Conservation (phyloP, 345 rosid genomes). For the Clausena lansium region DNA sequence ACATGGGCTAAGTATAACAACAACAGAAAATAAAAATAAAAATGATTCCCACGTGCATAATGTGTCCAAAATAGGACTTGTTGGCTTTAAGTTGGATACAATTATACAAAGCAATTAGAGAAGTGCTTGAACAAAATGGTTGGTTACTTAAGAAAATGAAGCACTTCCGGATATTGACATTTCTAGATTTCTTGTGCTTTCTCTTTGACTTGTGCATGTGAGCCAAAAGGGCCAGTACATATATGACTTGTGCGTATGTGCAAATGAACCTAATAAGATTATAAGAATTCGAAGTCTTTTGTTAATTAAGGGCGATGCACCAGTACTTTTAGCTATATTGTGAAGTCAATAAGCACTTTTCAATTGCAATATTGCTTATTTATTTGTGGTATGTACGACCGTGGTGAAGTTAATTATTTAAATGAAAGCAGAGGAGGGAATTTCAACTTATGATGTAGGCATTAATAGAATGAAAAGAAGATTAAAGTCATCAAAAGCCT, state of each 20-base stretch:
- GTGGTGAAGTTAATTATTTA: background rate
- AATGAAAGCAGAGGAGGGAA: background rate
- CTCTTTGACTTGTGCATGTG: conserved; percentile 18
- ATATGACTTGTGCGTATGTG: background rate
- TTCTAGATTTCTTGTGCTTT: background rate
- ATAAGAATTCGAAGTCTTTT: too few relatives aligned
- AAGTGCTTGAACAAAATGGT: conserved; percentile 1
- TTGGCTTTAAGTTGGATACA: background rate
- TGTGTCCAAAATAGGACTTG: background rate
- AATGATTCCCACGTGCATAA: background rate
- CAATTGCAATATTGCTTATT: too few relatives aligned
- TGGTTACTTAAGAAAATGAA: background rate
- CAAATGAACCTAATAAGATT: too few relatives aligned
- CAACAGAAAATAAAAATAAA: background rate
- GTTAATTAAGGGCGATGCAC: too few relatives aligned
- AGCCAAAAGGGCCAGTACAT: conserved; percentile 20
- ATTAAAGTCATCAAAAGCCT: background rate
- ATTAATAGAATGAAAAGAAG: background rate
- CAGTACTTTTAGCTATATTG: background rate
- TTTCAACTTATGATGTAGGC: background rate
- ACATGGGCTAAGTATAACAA: background rate
- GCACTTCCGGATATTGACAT: background rate
- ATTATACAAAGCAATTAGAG: background rate
- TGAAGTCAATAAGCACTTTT: background rate
- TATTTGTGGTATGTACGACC: background rate